A percentile compares a stretch with the other conserved stretches of the same genome.
These are phyloP conservation scores for Pinus albicaulis DNA, from an alignment of 75 land plant genomes.

Conservation along the genomic window DNA sequence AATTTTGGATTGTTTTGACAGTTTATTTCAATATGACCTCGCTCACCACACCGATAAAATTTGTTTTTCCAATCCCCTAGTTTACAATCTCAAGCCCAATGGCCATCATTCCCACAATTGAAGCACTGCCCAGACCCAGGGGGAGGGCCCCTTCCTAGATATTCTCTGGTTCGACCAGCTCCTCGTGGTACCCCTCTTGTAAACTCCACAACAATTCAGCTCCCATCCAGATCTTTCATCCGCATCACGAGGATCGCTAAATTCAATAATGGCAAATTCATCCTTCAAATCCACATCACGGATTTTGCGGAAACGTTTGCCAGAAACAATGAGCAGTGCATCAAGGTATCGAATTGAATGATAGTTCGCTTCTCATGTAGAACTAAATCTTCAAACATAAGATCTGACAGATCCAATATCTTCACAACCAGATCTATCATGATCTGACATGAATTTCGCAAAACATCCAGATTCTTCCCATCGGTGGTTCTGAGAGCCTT, in stretches of 20 bases:
- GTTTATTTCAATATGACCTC: slow-evolving; percentile 86
- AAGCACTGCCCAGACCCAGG: slow-evolving; percentile 97
- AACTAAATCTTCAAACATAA: too few species aligned
- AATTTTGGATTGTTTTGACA: slow-evolving; percentile 86
- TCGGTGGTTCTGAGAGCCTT: too few species aligned
- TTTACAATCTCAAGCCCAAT: slow-evolving; percentile 98
- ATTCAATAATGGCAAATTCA: slow-evolving; percentile 96
- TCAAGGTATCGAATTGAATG: slow-evolving; percentile 62
- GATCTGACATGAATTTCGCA: too few species aligned
- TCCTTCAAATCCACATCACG: slow-evolving; percentile 99
- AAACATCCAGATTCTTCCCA: too few species aligned
- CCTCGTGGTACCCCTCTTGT: slow-evolving; percentile 92
- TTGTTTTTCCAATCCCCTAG: slow-evolving; percentile 97
- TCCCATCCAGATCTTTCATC: slow-evolving; percentile 93
- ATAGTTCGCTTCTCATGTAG: slow-evolving; percentile 67
- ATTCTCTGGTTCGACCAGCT: slow-evolving; percentile 57
- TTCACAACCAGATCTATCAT: too few species aligned
- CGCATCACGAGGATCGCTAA: slow-evolving; percentile 94
- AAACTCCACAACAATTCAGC: slow-evolving; percentile 89
- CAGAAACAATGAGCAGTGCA: slow-evolving; percentile 94
- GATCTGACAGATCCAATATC: too few species aligned
- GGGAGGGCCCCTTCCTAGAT: slow-evolving; percentile 81
- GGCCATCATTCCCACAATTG: slow-evolving; percentile 96
- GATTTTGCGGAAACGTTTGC: slow-evolving; percentile 93
- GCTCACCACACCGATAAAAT: slow-evolving; percentile 90